These are phyloP conservation scores for Eucalyptus brandiana DNA, from an alignment of 345 rosid genomes.

Conservation along the genomic window DNA sequence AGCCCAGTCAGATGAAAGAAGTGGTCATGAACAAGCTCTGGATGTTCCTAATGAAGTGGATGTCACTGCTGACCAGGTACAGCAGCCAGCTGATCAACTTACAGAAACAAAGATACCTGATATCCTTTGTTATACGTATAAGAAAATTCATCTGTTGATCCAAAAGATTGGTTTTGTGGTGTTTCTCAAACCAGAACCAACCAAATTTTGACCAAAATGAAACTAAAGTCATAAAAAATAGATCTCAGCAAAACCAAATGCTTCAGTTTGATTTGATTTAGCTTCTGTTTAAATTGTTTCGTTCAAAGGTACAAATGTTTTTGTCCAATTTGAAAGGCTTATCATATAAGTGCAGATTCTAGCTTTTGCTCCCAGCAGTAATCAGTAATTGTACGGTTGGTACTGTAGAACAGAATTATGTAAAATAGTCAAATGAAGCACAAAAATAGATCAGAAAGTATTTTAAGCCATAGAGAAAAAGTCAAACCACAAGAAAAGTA, in stretches of 20 bases:
- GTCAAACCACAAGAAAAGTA: not conserved
- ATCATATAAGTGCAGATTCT: not conserved
- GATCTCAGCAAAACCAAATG: not conserved
- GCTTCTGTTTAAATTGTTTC: not conserved
- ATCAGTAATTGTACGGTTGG: not conserved
- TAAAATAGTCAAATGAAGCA: not conserved
- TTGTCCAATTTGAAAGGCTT: not conserved
- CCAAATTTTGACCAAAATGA: not conserved
- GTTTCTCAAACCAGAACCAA: not conserved
- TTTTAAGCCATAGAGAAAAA: not conserved
- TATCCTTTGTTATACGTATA: not conserved
- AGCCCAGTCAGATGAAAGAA: constrained; percentile 13
- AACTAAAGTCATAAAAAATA: not conserved
- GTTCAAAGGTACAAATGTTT: not conserved
- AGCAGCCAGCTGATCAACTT: not conserved
- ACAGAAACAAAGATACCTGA: constrained; percentile 26
- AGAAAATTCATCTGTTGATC: not conserved
- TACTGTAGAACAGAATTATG: not conserved
- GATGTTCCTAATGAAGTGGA: not conserved
- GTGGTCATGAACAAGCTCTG: not conserved
- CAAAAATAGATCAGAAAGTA: not conserved
- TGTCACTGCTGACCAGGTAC: not conserved
- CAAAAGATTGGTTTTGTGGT: not conserved
- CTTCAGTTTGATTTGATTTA: not conserved
- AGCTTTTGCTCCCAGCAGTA: not conserved